A percentile compares a stretch with the other conserved stretches of the same genome.
Evolutionary conservation across 768 basidiomycete genomes (phyloP).

Genomic region (Glaciozyma martinii): DNA sequence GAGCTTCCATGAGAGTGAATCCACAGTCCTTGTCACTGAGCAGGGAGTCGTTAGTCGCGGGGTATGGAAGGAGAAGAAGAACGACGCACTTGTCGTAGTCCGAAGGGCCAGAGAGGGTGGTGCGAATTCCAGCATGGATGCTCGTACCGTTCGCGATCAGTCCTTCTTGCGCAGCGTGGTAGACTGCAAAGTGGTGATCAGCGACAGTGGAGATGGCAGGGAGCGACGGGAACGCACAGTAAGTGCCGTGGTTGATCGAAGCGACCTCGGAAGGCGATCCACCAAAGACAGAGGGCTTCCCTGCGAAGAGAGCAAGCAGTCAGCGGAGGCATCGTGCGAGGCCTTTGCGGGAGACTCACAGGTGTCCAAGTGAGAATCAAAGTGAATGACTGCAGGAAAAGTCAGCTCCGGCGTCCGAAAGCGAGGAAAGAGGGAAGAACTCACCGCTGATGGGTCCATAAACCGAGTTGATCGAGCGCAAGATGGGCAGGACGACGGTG

Average conservation of each 20-base stretch:
- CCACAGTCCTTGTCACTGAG: conserved; percentile 7
- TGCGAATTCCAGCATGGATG: conserved; percentile 66
- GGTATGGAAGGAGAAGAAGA: not conserved
- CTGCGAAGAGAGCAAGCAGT: not conserved
- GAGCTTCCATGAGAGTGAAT: conserved; percentile 1
- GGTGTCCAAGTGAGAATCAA: conserved; percentile 7
- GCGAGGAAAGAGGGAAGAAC: not conserved
- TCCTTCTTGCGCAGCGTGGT: conserved; percentile 65
- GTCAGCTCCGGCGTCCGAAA: not conserved
- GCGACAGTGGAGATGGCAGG: not conserved
- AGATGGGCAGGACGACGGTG: conserved; percentile 23
- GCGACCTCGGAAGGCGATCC: not conserved
- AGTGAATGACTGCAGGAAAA: not conserved
- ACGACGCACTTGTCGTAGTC: not conserved
- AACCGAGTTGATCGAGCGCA: conserved; percentile 14
- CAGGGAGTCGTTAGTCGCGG: not conserved
- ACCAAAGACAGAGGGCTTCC: not conserved
- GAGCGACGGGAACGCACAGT: not conserved
- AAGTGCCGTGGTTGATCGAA: conserved; percentile 11
- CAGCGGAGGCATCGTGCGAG: not conserved
- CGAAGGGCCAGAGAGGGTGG: conserved; percentile 49
- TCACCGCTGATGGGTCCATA: conserved; percentile 12
- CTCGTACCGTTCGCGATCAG: conserved; percentile 57
- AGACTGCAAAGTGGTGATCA: conserved; percentile 43
- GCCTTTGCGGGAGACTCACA: not conserved